Evolutionary conservation across 495 filamentous ascomycete species (phyloP).

Genomic region (Penicillium tannophilum): DNA sequence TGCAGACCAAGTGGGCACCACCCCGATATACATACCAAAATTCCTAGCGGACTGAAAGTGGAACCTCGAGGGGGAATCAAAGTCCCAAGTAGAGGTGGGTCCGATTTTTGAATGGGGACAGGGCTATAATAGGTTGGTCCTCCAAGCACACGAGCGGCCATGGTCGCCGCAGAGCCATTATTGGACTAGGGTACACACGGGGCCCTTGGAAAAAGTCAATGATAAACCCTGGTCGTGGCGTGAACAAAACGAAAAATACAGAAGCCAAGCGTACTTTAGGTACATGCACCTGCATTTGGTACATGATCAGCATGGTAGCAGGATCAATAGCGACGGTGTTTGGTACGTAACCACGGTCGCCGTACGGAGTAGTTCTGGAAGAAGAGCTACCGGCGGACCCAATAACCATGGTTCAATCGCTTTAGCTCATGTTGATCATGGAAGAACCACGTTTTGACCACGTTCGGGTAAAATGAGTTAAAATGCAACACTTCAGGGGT

Average conservation of each 20-base stretch:
- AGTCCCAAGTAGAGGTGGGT: neutral
- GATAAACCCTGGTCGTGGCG: neutral
- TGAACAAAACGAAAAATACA: neutral
- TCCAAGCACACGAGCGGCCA: slow-evolving; percentile 14
- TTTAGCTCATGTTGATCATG: neutral
- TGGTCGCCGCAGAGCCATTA: neutral
- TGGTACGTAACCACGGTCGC: too few relatives aligned
- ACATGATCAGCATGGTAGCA: too few relatives aligned
- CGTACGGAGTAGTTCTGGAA: too few relatives aligned
- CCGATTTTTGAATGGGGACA: neutral
- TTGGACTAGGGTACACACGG: neutral
- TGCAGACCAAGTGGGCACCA: slow-evolving; percentile 14
- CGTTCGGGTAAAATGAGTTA: neutral
- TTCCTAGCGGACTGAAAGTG: neutral
- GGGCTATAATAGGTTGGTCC: neutral
- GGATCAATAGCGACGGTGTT: too few relatives aligned
- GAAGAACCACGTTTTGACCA: neutral
- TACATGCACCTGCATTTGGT: neutral
- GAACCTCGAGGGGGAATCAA: neutral
- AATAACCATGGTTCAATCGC: neutral
- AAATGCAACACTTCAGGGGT: neutral
- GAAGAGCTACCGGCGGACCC: too few relatives aligned
- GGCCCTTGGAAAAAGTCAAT: too few relatives aligned
- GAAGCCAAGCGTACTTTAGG: neutral
- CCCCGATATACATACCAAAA: slow-evolving; percentile 18